Conservation (phyloP, 495 filamentous ascomycete genomes). For the Xylaria cubensis region DNA sequence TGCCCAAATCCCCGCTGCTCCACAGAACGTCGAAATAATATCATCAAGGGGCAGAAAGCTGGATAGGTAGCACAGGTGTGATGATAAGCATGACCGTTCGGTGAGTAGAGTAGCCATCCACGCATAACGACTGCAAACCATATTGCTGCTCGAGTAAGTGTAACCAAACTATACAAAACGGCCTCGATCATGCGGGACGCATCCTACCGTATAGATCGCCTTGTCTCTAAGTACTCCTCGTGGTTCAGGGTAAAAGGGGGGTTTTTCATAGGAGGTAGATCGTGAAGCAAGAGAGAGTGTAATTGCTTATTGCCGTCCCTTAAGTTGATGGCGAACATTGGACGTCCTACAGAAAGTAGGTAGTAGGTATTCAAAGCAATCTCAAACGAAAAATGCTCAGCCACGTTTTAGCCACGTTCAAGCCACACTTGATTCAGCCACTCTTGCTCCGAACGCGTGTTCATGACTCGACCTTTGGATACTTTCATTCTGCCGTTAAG, state of each 20-base stretch:
- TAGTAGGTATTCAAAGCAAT: not conserved
- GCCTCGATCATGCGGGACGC: not conserved
- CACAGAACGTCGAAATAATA: not conserved
- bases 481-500: not conserved
- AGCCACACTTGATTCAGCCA: constrained; percentile 7
- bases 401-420: not conserved
- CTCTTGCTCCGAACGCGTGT: not conserved
- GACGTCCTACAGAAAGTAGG: not conserved
- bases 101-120: not conserved
- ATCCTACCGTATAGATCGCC: not conserved
- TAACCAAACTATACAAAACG: not conserved
- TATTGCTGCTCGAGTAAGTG: not conserved
- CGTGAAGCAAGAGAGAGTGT: not conserved
- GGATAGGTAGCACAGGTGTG: not conserved
- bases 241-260: not conserved
- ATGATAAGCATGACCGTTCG: not conserved
- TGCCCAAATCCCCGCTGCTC: not conserved
- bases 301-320: not conserved
- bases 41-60: not conserved
- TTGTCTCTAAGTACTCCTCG: not conserved
- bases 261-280: not conserved
- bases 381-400: not conserved
- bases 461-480: constrained; percentile 1
- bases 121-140: not conserved
- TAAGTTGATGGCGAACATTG: not conserved